Base-by-base conservation (phyloP, 1,139 yeast genomes). In the Zygoascus sp. region DNA sequence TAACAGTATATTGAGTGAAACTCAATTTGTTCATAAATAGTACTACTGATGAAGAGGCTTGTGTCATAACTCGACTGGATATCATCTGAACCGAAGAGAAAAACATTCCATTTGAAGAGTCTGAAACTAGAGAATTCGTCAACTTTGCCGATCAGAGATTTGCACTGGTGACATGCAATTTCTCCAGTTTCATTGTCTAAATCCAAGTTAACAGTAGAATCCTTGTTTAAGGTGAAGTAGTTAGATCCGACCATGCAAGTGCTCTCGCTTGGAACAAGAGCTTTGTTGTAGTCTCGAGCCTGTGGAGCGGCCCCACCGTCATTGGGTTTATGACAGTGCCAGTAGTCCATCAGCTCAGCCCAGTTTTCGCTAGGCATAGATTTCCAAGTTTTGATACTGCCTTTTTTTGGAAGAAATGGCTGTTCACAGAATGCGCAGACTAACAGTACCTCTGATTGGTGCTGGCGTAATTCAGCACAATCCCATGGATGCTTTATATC, bases 261-360 rank as follows among this genome's bases (percentile, higher is more conserved):
- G 3, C 67, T 61, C 0, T 60, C 52, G 2, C 63, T 59, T 0
- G 94, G 88, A 13, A 61, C 66, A 46, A 85, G 64, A 1, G 66
- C 61, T 25, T 65, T 52, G 37, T 55, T 53, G 6, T 65, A 56
- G 42, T 59, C 60, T 37, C 54, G 53, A 32, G 58, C 50, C 58
- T 51, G 55, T 39, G 60, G 47, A 11, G 60, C 54, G 25, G 59
- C 58, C 22, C 55, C 56, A 19, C 68, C 63, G 19, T 57, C 57
- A 23, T 71, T 70, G 0, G 98, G 97, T 61, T 89, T 89, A 62
- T 92, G 97, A 61, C 98, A 92, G 63, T 92, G 97, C 98, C 98
- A 92, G 55, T 84, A 85, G 52, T 92, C 97, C 96, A 92, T 85
- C 76, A 92, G 72, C 61, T 92, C 98, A 10, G 85, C 79, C 98